Evolutionary conservation across 495 filamentous ascomycete genomes (phyloP).

Genomic region (Halenospora varia): DNA sequence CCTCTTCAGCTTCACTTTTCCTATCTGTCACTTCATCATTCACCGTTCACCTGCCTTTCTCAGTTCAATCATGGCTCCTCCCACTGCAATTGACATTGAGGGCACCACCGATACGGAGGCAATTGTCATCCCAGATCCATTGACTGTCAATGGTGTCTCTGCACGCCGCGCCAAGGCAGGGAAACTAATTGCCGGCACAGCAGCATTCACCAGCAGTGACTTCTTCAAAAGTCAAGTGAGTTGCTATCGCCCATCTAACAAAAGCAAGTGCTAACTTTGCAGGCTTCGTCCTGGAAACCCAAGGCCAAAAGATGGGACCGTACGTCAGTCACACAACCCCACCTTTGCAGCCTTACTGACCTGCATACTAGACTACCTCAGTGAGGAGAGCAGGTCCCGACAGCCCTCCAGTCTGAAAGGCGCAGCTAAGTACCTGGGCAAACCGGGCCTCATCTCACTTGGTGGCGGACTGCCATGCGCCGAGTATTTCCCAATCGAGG

Average conservation of each 20-base stretch:
- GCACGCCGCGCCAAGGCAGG: constrained; percentile 65
- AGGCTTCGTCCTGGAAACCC: constrained; percentile 49
- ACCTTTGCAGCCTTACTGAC: constrained; percentile 25
- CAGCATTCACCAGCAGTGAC: constrained; percentile 71
- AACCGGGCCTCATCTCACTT: constrained; percentile 75
- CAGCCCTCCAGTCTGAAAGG: constrained; percentile 68
- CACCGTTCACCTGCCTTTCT: background rate
- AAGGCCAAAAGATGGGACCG: constrained; percentile 82
- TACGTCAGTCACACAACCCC: constrained; percentile 41
- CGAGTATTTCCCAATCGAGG: constrained; percentile 83
- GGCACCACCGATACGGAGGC: constrained; percentile 20
- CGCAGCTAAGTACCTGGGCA: constrained; percentile 71
- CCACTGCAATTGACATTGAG: constrained; percentile 21
- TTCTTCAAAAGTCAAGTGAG: constrained; percentile 76
- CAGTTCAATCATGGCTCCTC: constrained; percentile 22
- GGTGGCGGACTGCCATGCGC: constrained; percentile 88
- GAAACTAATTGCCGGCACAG: constrained; percentile 67
- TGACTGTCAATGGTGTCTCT: constrained; percentile 68
- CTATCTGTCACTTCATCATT: background rate
- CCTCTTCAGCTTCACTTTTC: background rate
- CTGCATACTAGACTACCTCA: constrained; percentile 46
- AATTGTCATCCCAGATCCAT: constrained; percentile 43
- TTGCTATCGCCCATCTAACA: background rate
- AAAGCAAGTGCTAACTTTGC: background rate
- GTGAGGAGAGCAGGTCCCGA: constrained; percentile 48